Percentiles rank a stretch among this genome's conserved stretches.
Conservation (phyloP, 805 yeast species). For the Saturnispora silvae region DNA sequence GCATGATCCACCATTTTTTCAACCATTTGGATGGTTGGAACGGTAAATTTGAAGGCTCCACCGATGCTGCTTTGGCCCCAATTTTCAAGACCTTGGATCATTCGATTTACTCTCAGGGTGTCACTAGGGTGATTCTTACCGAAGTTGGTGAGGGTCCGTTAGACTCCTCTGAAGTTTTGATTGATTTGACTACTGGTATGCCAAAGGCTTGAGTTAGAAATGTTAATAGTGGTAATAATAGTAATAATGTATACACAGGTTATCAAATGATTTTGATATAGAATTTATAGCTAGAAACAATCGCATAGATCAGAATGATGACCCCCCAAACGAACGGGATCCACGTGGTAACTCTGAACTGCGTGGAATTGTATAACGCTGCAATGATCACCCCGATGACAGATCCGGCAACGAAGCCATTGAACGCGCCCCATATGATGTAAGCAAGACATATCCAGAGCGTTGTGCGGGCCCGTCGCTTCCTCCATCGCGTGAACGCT, state of each 20-base stretch:
- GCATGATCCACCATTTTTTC: conserved; percentile 55
- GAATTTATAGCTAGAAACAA: conserved; percentile 56
- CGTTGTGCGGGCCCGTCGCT: too few species aligned
- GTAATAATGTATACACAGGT: too few species aligned
- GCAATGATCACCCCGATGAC: conserved; percentile 65
- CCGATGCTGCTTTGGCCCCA: conserved; percentile 13
- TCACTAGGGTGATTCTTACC: conserved; percentile 76
- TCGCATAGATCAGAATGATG: conserved; percentile 54
- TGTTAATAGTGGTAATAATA: not conserved
- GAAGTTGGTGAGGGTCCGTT: conserved; percentile 84
- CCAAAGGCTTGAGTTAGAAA: conserved; percentile 32
- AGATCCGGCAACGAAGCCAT: conserved; percentile 65
- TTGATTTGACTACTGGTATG: conserved; percentile 46
- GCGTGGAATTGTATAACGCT: conserved; percentile 69
- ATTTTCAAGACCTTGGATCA: conserved; percentile 19
- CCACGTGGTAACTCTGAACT: conserved; percentile 90
- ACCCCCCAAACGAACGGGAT: conserved; percentile 78
- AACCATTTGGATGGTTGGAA: conserved; percentile 58
- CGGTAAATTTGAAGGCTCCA: conserved; percentile 15
- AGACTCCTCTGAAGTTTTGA: conserved; percentile 42
- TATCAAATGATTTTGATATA: conserved; percentile 3
- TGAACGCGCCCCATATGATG: conserved; percentile 43
- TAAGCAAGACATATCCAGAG: too few species aligned
- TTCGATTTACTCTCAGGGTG: conserved; percentile 41
- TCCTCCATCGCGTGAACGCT: conserved; percentile 36